Evolutionary conservation across 352 stramenopile species (phyloP).

Genomic region (Phytophthora palmivora): DNA sequence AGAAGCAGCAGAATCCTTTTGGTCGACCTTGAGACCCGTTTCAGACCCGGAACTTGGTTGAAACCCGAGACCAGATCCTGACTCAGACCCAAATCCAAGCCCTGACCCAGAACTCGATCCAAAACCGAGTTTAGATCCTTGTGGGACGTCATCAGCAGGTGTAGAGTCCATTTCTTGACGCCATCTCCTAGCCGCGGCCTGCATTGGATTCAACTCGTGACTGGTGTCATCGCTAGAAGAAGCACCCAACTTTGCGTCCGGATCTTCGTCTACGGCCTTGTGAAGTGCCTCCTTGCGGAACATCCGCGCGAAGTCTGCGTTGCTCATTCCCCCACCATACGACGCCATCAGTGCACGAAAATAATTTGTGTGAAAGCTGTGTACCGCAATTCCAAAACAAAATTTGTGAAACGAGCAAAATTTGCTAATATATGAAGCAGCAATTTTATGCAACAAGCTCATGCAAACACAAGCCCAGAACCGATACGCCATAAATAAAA

Average conservation of each 20-base stretch:
- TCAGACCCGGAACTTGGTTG: slow-evolving; percentile 21
- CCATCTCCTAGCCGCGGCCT: slow-evolving; percentile 22
- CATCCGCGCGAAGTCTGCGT: slow-evolving; percentile 85
- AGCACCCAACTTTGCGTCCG: neutral
- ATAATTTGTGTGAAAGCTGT: neutral
- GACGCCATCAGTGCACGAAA: too few relatives aligned
- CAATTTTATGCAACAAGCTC: too few relatives aligned
- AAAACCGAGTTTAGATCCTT: slow-evolving; percentile 9
- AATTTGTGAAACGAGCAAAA: too few relatives aligned
- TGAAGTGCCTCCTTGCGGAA: slow-evolving; percentile 55
- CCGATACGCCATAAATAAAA: too few relatives aligned
- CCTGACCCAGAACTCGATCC: neutral
- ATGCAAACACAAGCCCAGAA: too few relatives aligned
- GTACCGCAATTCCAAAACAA: neutral
- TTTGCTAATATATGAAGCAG: too few relatives aligned
- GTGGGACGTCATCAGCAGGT: slow-evolving; percentile 10
- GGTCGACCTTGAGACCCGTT: slow-evolving; percentile 16
- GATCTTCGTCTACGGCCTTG: slow-evolving; percentile 2
- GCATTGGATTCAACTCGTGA: slow-evolving; percentile 23
- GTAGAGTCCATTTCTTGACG: slow-evolving; percentile 28
- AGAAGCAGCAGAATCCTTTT: slow-evolving; percentile 12
- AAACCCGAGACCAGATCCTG: slow-evolving; percentile 22
- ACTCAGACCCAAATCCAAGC: slow-evolving; percentile 2
- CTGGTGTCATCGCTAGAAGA: neutral
- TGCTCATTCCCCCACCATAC: slow-evolving; percentile 46